Evolutionary conservation across 805 yeast species (phyloP).

Genomic region (Hyphopichia homilentoma): DNA sequence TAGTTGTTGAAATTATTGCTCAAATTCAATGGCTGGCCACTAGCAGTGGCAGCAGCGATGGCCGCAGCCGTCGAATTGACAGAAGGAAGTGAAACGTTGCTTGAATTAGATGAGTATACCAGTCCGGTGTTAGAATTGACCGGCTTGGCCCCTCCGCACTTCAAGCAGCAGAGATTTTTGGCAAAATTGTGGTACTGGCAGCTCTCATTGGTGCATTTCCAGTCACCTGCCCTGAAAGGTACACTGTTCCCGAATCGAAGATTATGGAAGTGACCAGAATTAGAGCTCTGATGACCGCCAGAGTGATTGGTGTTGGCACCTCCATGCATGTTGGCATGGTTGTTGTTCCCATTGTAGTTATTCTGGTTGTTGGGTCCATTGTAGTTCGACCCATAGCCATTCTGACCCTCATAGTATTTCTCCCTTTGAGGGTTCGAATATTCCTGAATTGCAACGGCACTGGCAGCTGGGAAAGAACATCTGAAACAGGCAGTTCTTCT

Average conservation of each 20-base stretch:
- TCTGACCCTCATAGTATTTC: constrained; percentile 35
- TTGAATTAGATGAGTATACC: constrained; percentile 8
- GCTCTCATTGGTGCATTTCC: constrained; percentile 80
- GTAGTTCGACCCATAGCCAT: neutral
- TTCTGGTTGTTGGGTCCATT: constrained; percentile 2
- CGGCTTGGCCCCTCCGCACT: constrained; percentile 76
- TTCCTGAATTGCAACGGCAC: constrained; percentile 68
- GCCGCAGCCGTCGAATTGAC: constrained; percentile 44
- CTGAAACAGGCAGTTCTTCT: constrained; percentile 91
- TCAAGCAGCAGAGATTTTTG: constrained; percentile 78
- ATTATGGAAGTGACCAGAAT: constrained; percentile 11
- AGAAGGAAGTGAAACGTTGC: constrained; percentile 19
- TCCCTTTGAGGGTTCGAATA: no score
- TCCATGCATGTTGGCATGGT: constrained; percentile 8
- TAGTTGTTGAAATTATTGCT: constrained; percentile 26
- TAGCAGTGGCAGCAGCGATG: constrained; percentile 45
- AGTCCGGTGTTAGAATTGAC: constrained; percentile 7
- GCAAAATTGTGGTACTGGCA: constrained; percentile 93
- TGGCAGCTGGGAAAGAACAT: constrained; percentile 81
- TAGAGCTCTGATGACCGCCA: constrained; percentile 8
- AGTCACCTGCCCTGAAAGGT: constrained; percentile 96
- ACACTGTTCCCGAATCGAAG: constrained; percentile 45
- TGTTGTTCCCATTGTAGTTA: constrained; percentile 11
- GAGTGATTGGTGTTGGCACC: constrained; percentile 6
- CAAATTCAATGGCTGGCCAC: constrained; percentile 42